Conservation (phyloP, 805 yeast species). For the Starmera caribaea region DNA sequence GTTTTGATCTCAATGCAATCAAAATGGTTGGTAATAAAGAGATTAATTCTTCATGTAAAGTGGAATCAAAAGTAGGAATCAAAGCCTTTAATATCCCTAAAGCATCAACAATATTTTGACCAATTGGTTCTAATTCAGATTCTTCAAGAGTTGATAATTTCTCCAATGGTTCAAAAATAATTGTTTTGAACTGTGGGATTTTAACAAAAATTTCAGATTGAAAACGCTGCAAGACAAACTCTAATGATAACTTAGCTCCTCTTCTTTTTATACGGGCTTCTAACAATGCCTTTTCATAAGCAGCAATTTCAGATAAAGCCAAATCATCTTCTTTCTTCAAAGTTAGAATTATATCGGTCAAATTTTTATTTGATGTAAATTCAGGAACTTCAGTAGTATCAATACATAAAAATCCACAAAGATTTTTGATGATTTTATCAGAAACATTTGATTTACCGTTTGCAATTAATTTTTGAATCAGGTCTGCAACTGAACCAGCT, state of each 20-base stretch:
- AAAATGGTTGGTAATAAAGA: slow-evolving; percentile 43
- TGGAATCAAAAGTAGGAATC: slow-evolving; percentile 45
- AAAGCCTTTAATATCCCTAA: slow-evolving; percentile 74
- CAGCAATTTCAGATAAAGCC: slow-evolving; percentile 51
- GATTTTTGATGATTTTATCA: slow-evolving; percentile 80
- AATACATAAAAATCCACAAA: slow-evolving; percentile 89
- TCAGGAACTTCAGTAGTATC: slow-evolving; percentile 96
- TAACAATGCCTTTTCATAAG: slow-evolving; percentile 52
- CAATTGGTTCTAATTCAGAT: slow-evolving; percentile 33
- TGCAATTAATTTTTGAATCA: slow-evolving; percentile 49
- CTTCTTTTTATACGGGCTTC: slow-evolving; percentile 74
- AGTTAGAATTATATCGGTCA: slow-evolving; percentile 54
- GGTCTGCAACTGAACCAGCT: slow-evolving; percentile 55
- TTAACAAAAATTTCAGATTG: slow-evolving; percentile 43
- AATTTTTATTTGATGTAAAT: slow-evolving; percentile 53
- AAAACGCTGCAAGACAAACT: slow-evolving; percentile 43
- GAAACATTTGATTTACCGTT: slow-evolving; percentile 63
- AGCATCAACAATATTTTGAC: slow-evolving; percentile 80
- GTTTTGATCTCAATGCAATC: slow-evolving; percentile 51
- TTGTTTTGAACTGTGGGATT: slow-evolving; percentile 55
- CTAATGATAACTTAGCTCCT: slow-evolving; percentile 72
- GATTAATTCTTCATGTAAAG: slow-evolving; percentile 40
- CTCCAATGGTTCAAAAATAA: slow-evolving; percentile 59
- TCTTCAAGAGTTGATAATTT: slow-evolving; percentile 23
- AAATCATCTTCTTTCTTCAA: slow-evolving; percentile 69